Percentiles rank a stretch among this genome's conserved stretches.
Conservation (phyloP, 805 yeast genomes). For the Kodamaea leandrae region DNA sequence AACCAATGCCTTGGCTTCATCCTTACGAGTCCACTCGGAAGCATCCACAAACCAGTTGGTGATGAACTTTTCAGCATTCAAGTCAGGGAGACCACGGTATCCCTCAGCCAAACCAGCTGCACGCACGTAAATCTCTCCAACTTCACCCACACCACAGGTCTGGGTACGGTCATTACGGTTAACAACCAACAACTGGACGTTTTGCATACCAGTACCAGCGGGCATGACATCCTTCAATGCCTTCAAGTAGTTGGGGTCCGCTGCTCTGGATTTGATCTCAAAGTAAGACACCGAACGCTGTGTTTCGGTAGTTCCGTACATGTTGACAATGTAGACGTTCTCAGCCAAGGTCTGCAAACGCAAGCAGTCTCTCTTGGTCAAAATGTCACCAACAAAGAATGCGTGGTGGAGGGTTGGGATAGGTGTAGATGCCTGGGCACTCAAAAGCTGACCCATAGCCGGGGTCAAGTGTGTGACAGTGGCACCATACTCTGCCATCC, state of each 20-base stretch:
- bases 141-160: slow-evolving; percentile 97
- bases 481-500: slow-evolving; percentile 92
- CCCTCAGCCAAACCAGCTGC: slow-evolving; percentile 99
- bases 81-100: slow-evolving; percentile 85
- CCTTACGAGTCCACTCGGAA: slow-evolving; percentile 58
- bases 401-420: slow-evolving; percentile 91
- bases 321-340: slow-evolving; percentile 86
- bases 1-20: slow-evolving; percentile 40
- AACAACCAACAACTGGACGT: slow-evolving; percentile 91
- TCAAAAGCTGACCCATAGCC: slow-evolving; percentile 96
- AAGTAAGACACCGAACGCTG: slow-evolving; percentile 96
- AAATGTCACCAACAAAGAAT: slow-evolving; percentile 95
- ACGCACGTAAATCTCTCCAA: slow-evolving; percentile 96
- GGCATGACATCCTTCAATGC: slow-evolving; percentile 94
- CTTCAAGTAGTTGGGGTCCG: slow-evolving; percentile 71
- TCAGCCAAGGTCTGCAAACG: slow-evolving; percentile 89
- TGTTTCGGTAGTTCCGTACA: slow-evolving; percentile 99
- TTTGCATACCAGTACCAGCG: slow-evolving; percentile 96
- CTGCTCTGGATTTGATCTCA: slow-evolving; percentile 72
- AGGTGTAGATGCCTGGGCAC: slow-evolving; percentile 90
- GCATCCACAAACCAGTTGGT: slow-evolving; percentile 85
- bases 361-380: slow-evolving; percentile 95
- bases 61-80: slow-evolving; percentile 83
- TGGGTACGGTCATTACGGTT: slow-evolving; percentile 85
- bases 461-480: slow-evolving; percentile 98